A percentile compares a stretch with the other conserved stretches of the same genome.
These are phyloP conservation scores for Vitis rotundifolia DNA, from an alignment of 164 flowering plant genomes.

Conservation along the genomic window DNA sequence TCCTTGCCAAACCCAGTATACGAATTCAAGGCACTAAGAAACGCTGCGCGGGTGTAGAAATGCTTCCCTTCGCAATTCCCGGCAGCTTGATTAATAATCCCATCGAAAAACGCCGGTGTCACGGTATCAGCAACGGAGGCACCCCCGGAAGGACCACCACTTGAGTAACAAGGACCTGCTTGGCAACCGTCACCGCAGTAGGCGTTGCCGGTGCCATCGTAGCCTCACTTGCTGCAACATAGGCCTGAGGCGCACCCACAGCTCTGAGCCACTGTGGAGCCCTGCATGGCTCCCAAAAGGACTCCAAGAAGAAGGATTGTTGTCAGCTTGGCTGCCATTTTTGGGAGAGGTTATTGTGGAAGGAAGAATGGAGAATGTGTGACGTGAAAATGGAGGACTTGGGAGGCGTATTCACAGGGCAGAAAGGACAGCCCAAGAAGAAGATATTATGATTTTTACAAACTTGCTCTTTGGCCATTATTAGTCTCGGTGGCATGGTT, in stretches of 20 bases:
- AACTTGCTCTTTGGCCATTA: too few species aligned
- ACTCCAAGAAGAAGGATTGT: too few species aligned
- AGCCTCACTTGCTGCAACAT: slow-evolving; percentile 16
- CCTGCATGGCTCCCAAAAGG: too few species aligned
- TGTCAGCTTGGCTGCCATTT: too few species aligned
- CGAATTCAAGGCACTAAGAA: slow-evolving; percentile 10
- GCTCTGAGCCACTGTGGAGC: neutral
- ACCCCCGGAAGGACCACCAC: too few species aligned
- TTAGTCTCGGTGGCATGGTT: too few species aligned
- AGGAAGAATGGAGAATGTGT: too few species aligned
- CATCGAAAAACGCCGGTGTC: slow-evolving; percentile 10
- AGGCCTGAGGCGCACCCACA: slow-evolving; percentile 7
- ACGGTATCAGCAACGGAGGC: neutral
- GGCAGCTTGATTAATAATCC: slow-evolving; percentile 10
- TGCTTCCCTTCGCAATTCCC: slow-evolving; percentile 9
- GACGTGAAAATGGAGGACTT: too few species aligned
- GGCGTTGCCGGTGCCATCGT: slow-evolving; percentile 9
- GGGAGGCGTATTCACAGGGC: too few species aligned
- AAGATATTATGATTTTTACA: too few species aligned
- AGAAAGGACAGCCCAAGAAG: too few species aligned
- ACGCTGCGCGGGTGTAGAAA: slow-evolving; percentile 11
- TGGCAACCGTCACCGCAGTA: slow-evolving; percentile 17
- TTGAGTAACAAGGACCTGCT: slow-evolving; percentile 7
- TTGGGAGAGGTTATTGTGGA: too few species aligned
- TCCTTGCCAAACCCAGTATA: slow-evolving; percentile 8